Percentiles rank a stretch among this genome's conserved stretches.
Evolutionary conservation across 441 rosid genomes (phyloP).

Genomic region (Gossypium trilobum): DNA sequence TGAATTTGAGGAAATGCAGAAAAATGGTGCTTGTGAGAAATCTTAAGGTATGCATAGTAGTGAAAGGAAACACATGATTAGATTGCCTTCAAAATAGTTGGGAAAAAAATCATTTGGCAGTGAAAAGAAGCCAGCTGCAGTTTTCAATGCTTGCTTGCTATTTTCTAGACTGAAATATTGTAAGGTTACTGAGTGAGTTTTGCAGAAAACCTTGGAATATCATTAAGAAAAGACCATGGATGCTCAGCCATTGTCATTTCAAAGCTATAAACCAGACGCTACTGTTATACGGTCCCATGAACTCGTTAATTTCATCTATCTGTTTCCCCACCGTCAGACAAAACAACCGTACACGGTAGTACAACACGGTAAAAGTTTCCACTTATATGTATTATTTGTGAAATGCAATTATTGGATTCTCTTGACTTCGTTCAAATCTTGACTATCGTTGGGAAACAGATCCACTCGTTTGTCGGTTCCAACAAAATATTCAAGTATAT

Average conservation of each 20-base stretch:
- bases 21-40: neutral
- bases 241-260: neutral
- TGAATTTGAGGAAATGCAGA: neutral
- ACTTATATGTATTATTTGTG: neutral
- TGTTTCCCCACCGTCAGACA: conserved; percentile 1
- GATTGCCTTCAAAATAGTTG: neutral
- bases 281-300: neutral
- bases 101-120: neutral
- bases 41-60: neutral
- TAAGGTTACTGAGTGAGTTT: neutral
- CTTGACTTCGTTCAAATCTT: neutral
- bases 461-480: neutral
- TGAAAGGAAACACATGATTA: neutral
- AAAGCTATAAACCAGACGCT: neutral
- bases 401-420: neutral
- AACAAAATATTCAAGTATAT: neutral
- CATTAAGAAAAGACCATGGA: neutral
- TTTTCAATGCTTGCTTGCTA: neutral
- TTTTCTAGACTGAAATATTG: conserved; percentile 1
- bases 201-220: neutral
- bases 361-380: neutral
- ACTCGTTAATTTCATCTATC: neutral
- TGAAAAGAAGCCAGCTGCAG: neutral
- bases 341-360: neutral
- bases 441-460: neutral